Conservation (phyloP, 2,329 filamentous ascomycete species). For the Beauveria medogensis region DNA sequence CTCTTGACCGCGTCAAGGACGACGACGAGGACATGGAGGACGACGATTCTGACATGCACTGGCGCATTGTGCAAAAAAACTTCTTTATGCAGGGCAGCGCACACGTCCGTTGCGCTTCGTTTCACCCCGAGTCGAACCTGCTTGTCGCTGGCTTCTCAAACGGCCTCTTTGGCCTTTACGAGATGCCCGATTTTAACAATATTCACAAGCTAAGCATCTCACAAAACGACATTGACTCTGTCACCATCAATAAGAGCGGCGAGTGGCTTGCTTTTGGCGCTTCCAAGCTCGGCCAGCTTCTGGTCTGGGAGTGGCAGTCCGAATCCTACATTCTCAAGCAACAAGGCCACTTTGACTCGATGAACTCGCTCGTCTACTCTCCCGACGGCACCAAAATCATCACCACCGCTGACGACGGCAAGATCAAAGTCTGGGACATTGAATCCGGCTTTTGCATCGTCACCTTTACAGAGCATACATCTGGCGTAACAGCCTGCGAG, state of each 20-base stretch:
- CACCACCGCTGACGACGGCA: slow-evolving; percentile 91
- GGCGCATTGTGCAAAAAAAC: slow-evolving; percentile 85
- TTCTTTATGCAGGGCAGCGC: slow-evolving; percentile 92
- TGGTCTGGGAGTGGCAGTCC: slow-evolving; percentile 99
- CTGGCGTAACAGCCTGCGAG: slow-evolving; percentile 86
- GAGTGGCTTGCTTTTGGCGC: slow-evolving; percentile 98
- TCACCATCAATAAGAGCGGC: slow-evolving; percentile 87
- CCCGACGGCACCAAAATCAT: slow-evolving; percentile 90
- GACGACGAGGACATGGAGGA: slow-evolving; percentile 54
- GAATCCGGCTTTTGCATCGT: slow-evolving; percentile 96
- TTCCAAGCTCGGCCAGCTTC: slow-evolving; percentile 86
- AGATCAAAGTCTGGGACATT: slow-evolving; percentile 97
- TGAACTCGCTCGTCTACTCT: slow-evolving; percentile 89
- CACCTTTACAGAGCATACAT: slow-evolving; percentile 94
- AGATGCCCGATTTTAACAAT: slow-evolving; percentile 90
- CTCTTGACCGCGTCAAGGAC: slow-evolving; percentile 44
- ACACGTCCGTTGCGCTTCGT: slow-evolving; percentile 81
- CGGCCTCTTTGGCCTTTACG: slow-evolving; percentile 87
- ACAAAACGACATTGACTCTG: slow-evolving; percentile 91
- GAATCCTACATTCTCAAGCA: slow-evolving; percentile 98
- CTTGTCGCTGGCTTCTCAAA: slow-evolving; percentile 96
- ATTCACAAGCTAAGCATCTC: slow-evolving; percentile 93
- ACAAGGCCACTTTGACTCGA: slow-evolving; percentile 91
- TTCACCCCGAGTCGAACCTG: slow-evolving; percentile 79
- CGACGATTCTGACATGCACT: slow-evolving; percentile 61